Percentiles rank a stretch among this genome's conserved stretches.
These are phyloP conservation scores for Fusarium torulosum DNA, from an alignment of 2,329 filamentous ascomycete species.

Conservation along the genomic window DNA sequence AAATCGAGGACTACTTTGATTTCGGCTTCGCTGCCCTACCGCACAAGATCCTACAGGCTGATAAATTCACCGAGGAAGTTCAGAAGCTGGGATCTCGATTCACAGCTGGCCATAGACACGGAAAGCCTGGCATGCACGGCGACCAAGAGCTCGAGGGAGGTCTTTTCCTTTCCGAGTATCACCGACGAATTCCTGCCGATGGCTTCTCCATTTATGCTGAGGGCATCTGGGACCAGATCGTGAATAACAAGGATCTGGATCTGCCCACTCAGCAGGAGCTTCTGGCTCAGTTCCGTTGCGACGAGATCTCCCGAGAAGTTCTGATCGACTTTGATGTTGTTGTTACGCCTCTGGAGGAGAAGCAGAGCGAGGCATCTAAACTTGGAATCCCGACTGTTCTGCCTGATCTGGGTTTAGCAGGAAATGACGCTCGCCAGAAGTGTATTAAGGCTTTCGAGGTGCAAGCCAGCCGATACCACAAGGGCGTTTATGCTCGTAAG, in stretches of 20 bases:
- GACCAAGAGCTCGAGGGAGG: conserved; percentile 82
- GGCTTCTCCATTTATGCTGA: conserved; percentile 96
- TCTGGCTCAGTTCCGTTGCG: conserved; percentile 95
- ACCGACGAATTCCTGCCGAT: conserved; percentile 94
- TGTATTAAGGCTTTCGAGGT: conserved; percentile 87
- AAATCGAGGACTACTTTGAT: conserved; percentile 97
- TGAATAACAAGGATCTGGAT: conserved; percentile 98
- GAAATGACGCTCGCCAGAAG: conserved; percentile 77
- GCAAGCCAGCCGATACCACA: conserved; percentile 95
- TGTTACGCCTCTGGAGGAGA: conserved; percentile 87
- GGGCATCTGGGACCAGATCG: conserved; percentile 98
- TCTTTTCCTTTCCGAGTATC: conserved; percentile 93
- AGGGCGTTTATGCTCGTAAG: conserved; percentile 92
- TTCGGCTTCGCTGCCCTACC: conserved; percentile 96
- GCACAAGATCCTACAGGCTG: conserved; percentile 95
- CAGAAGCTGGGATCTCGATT: conserved; percentile 85
- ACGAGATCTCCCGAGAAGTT: conserved; percentile 94
- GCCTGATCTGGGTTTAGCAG: conserved; percentile 77
- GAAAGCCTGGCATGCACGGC: conserved; percentile 69
- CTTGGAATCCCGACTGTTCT: conserved; percentile 81
- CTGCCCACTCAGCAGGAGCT: conserved; percentile 97
- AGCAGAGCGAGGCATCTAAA: conserved; percentile 80
- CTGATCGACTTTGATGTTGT: conserved; percentile 83
- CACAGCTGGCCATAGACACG: conserved; percentile 80
- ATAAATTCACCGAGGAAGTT: conserved; percentile 87